Conservation (phyloP, 179 eudicot genomes). For the Actinidia arguta region DNA sequence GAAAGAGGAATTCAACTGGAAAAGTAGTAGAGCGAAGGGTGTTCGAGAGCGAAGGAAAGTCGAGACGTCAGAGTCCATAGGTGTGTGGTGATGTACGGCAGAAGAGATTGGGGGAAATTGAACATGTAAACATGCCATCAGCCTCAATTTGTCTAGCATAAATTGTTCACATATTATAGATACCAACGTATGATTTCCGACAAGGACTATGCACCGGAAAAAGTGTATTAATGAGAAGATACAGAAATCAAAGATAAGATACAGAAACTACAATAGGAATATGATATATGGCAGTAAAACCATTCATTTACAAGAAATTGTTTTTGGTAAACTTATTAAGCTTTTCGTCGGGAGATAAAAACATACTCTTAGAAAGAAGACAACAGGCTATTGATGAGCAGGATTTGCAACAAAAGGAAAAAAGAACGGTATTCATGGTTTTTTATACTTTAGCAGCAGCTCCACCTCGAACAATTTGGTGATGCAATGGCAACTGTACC, state of each 20-base stretch:
- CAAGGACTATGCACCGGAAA: constrained; percentile 97
- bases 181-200: constrained; percentile 90
- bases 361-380: not conserved
- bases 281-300: not conserved
- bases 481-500: constrained; percentile 98
- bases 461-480: constrained; percentile 90
- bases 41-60: no score
- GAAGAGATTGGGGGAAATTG: no score
- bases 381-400: not conserved
- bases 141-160: no score
- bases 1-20: no score
- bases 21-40: no score
- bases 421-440: not conserved
- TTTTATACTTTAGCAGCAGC: constrained; percentile 11
- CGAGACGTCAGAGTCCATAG: no score
- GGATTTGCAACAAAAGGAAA: not conserved
- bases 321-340: not conserved
- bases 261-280: not conserved
- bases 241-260: not conserved
- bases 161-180: no score
- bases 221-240: constrained; percentile 44
- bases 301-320: not conserved
- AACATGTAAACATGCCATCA: no score
- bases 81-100: no score
- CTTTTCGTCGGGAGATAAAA: not conserved